phyloP scores from a whole-genome alignment of 2,329 filamentous ascomycete species.

The Penicillium sp. region DNA sequence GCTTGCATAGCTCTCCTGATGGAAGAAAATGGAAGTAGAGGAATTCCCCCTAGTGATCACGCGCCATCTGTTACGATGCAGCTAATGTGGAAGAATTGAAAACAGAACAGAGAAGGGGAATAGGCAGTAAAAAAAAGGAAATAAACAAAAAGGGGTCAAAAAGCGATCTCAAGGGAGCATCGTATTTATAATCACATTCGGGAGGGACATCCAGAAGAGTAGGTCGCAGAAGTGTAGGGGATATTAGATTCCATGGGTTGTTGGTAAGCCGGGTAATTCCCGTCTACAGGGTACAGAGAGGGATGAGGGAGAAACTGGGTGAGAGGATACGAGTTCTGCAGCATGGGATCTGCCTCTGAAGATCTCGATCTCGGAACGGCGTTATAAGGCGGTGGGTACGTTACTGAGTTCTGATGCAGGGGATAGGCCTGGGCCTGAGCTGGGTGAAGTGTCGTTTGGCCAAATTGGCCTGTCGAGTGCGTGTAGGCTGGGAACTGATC shows the following conservation, averaged over 20 bases:
- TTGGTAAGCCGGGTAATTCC: slow-evolving; percentile 16
- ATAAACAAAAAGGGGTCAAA: not conserved
- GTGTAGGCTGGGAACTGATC: slow-evolving; percentile 15
- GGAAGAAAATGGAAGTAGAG: not conserved
- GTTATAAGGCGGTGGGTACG: slow-evolving; percentile 36
- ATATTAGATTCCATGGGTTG: slow-evolving; percentile 16
- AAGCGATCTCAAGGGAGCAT: slow-evolving; percentile 1
- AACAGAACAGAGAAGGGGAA: slow-evolving; percentile 8
- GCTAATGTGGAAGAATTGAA: not conserved
- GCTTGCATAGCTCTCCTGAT: slow-evolving; percentile 5
- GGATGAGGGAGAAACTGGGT: slow-evolving; percentile 10
- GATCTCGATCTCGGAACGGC: slow-evolving; percentile 23
- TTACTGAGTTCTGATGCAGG: slow-evolving; percentile 32
- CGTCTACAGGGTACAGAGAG: slow-evolving; percentile 24
- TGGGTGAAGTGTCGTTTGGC: slow-evolving; percentile 14
- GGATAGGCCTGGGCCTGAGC: slow-evolving; percentile 22
- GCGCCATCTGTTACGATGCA: slow-evolving; percentile 12
- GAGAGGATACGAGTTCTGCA: slow-evolving; percentile 22
- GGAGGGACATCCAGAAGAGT: slow-evolving; percentile 20
- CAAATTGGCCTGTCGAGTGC: slow-evolving; percentile 14
- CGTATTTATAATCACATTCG: slow-evolving; percentile 15
- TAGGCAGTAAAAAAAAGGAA: not conserved
- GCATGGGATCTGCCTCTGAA: slow-evolving; percentile 20
- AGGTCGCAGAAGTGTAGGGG: slow-evolving; percentile 19
- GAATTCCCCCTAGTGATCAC: not conserved